Conservation (phyloP, 371 early-diverging fungal species). For the Amoeboaphelidium occidentale region DNA sequence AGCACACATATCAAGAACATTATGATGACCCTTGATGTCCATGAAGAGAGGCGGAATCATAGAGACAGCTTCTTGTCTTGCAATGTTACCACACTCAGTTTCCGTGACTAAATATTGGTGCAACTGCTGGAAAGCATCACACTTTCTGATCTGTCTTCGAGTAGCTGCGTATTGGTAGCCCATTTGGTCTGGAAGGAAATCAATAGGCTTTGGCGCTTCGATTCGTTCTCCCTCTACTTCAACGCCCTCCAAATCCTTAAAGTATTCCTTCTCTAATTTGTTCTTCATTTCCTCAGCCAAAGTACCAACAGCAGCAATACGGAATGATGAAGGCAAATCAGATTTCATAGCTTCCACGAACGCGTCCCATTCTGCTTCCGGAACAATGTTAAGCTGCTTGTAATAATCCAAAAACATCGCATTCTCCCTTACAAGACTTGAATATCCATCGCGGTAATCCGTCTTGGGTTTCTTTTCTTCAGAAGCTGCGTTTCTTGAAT, state of each 20-base stretch:
- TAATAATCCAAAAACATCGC: background rate
- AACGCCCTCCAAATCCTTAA: constrained; percentile 13
- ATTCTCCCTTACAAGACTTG: no score
- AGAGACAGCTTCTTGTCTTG: constrained; percentile 91
- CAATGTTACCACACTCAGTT: constrained; percentile 84
- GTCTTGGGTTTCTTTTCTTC: no score
- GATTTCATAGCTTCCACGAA: constrained; percentile 34
- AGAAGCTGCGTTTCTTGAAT: no score
- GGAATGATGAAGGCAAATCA: constrained; percentile 64
- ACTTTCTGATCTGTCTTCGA: constrained; percentile 39
- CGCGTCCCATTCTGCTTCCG: constrained; percentile 51
- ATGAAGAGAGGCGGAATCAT: constrained; percentile 94
- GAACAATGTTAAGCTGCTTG: constrained; percentile 40
- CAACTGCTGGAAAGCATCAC: constrained; percentile 43
- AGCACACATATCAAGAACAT: constrained; percentile 39
- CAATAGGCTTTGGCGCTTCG: constrained; percentile 44
- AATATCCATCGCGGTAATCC: no score
- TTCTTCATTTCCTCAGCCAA: constrained; percentile 13
- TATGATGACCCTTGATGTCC: constrained; percentile 72
- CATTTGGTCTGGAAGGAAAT: constrained; percentile 62
- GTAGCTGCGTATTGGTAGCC: constrained; percentile 60
- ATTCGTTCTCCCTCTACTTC: constrained; percentile 37
- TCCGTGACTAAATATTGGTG: constrained; percentile 81
- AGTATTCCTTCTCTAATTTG: constrained; percentile 15
- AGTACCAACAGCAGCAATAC: constrained; percentile 50